These are phyloP conservation scores for Acanthamoeba quina DNA, from an alignment of 208 protist genomes.

Conservation along the genomic window DNA sequence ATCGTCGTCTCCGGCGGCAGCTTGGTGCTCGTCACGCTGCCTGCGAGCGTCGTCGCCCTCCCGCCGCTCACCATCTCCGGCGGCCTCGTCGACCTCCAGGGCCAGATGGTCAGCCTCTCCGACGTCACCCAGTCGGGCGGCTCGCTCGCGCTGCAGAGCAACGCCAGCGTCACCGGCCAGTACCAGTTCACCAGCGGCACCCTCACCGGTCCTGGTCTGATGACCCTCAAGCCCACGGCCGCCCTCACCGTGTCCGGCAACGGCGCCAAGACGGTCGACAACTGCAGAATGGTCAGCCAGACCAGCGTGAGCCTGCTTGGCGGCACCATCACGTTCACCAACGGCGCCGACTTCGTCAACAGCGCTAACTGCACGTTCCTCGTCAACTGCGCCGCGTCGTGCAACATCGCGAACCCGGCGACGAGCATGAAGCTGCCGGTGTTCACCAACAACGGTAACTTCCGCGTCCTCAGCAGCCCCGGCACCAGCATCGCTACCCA, in stretches of 20 bases:
- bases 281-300: background rate
- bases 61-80: background rate
- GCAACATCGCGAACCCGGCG: slow-evolving; percentile 3
- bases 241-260: slow-evolving; percentile 4
- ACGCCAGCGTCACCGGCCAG: slow-evolving; percentile 3
- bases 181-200: slow-evolving; percentile 23
- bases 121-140: slow-evolving; percentile 37
- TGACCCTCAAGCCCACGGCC: background rate
- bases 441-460: slow-evolving; percentile 33
- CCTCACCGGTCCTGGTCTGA: background rate
- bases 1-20: background rate
- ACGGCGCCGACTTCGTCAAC: slow-evolving; percentile 57
- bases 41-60: slow-evolving; percentile 2
- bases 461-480: slow-evolving; percentile 41
- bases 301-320: background rate
- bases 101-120: slow-evolving; percentile 31
- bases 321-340: background rate
- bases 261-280: slow-evolving; percentile 38
- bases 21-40: slow-evolving; percentile 1
- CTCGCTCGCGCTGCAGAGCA: slow-evolving; percentile 47
- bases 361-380: background rate
- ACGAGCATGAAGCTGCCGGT: slow-evolving; percentile 32
- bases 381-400: slow-evolving; percentile 26
- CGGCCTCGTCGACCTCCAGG: slow-evolving; percentile 54
- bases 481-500: slow-evolving; percentile 23